A percentile compares a stretch with the other conserved stretches of the same genome.
Evolutionary conservation across 164 flowering plant genomes (phyloP).

Genomic region (Vitis labrusca): DNA sequence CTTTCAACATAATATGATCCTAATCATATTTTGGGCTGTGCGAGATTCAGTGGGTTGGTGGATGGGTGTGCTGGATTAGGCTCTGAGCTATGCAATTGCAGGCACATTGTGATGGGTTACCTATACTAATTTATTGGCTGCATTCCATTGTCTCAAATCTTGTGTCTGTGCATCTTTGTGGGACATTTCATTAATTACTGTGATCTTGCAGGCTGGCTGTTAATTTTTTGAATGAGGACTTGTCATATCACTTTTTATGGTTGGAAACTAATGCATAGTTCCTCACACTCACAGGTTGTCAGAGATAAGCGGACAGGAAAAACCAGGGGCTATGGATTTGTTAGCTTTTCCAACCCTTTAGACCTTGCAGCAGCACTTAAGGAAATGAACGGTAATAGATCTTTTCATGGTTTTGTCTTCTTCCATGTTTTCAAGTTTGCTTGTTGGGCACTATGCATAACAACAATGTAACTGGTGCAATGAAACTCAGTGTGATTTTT

Average conservation of each 20-base stretch:
- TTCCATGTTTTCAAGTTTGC: neutral
- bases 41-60: no score
- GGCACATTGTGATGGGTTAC: no score
- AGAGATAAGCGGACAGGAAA: slow-evolving; percentile 84
- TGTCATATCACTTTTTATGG: neutral
- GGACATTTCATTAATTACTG: no score
- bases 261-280: neutral
- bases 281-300: slow-evolving; percentile 45
- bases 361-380: slow-evolving; percentile 74
- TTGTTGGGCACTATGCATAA: neutral
- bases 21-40: no score
- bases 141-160: no score
- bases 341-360: slow-evolving; percentile 66
- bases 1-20: no score
- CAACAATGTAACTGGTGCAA: neutral
- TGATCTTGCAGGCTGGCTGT: neutral
- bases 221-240: neutral
- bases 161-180: no score
- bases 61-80: no score
- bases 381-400: slow-evolving; percentile 72
- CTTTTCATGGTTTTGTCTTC: neutral
- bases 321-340: slow-evolving; percentile 80
- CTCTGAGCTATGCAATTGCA: no score
- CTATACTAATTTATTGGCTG: no score
- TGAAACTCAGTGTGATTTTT: neutral